A percentile compares a stretch with the other conserved stretches of the same genome.
phyloP scores from a whole-genome alignment of 805 yeast genomes.

The Yarrowia sp. region DNA sequence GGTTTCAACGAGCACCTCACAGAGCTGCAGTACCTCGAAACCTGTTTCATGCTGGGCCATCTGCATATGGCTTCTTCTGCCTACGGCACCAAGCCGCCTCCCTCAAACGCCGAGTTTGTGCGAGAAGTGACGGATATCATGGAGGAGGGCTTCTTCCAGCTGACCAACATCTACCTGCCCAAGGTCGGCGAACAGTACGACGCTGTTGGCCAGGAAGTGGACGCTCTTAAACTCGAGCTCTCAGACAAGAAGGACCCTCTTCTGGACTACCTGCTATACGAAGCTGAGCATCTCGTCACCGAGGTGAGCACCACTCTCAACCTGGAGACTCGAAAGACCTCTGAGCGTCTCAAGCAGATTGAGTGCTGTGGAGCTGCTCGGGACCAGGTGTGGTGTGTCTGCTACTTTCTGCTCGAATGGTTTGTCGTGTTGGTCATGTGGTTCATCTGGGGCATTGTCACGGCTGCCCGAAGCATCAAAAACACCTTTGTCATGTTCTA shows the following conservation, averaged over 20 bases:
- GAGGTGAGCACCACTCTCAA: slow-evolving; percentile 45
- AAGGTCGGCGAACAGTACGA: slow-evolving; percentile 38
- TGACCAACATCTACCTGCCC: slow-evolving; percentile 38
- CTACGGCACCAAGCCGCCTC: slow-evolving; percentile 28
- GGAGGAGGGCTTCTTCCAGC: slow-evolving; percentile 37
- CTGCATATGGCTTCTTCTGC: slow-evolving; percentile 39
- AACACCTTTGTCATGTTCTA: slow-evolving; percentile 32
- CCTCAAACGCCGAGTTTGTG: slow-evolving; percentile 38
- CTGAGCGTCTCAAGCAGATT: slow-evolving; percentile 44
- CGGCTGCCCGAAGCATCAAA: slow-evolving; percentile 38
- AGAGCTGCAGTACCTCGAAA: slow-evolving; percentile 37
- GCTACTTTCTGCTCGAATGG: slow-evolving; percentile 45
- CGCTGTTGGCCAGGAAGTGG: slow-evolving; percentile 39
- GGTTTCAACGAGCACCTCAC: slow-evolving; percentile 34
- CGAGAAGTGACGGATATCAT: slow-evolving; percentile 39
- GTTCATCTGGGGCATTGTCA: slow-evolving; percentile 45
- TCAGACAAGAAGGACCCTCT: slow-evolving; percentile 41
- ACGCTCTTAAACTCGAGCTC: slow-evolving; percentile 42
- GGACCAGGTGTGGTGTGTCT: slow-evolving; percentile 42
- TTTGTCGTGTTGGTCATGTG: slow-evolving; percentile 44
- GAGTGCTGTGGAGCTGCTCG: slow-evolving; percentile 42
- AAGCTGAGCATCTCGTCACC: slow-evolving; percentile 45
- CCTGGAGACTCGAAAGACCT: slow-evolving; percentile 43
- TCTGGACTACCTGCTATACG: slow-evolving; percentile 43
- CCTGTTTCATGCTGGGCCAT: slow-evolving; percentile 38